A percentile compares a stretch with the other conserved stretches of the same genome.
phyloP scores from a whole-genome alignment of 2,329 filamentous ascomycete genomes.

The Apiospora sp. region DNA sequence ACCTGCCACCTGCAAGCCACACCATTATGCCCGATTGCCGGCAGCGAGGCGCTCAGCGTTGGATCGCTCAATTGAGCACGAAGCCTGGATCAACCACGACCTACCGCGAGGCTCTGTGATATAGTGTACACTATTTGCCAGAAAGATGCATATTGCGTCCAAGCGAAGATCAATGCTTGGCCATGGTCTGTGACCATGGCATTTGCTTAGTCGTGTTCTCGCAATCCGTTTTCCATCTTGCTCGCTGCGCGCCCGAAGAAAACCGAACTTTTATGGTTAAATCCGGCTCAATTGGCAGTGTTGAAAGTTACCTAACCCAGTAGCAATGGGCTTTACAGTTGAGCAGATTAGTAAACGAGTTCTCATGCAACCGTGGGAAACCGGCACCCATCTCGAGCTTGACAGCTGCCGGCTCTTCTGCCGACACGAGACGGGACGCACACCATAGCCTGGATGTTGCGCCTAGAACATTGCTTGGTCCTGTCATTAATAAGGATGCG shows the following conservation, averaged over 20 bases:
- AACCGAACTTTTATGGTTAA: background rate
- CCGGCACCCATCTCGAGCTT: background rate
- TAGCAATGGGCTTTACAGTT: background rate
- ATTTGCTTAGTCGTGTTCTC: background rate
- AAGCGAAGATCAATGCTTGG: background rate
- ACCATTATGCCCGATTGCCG: background rate
- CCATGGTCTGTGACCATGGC: background rate
- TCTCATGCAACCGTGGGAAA: background rate
- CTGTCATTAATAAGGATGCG: too few relatives aligned
- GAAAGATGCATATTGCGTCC: background rate
- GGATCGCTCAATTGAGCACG: background rate
- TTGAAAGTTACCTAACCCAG: slow-evolving; percentile 3
- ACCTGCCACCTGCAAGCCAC: background rate
- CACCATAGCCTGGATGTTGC: background rate
- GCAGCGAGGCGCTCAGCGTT: background rate
- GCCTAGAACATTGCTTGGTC: background rate
- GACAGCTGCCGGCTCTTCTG: background rate
- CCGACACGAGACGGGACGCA: background rate
- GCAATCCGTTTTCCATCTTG: background rate
- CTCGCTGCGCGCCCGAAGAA: background rate
- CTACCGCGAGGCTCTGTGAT: background rate
- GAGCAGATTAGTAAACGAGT: background rate
- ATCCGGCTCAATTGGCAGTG: background rate
- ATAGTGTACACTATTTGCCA: background rate
- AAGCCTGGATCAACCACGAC: background rate